A percentile compares a stretch with the other conserved stretches of the same genome.
These are phyloP conservation scores for Klebsormidium nitens DNA, from an alignment of 139 green algal species.

Conservation along the genomic window DNA sequence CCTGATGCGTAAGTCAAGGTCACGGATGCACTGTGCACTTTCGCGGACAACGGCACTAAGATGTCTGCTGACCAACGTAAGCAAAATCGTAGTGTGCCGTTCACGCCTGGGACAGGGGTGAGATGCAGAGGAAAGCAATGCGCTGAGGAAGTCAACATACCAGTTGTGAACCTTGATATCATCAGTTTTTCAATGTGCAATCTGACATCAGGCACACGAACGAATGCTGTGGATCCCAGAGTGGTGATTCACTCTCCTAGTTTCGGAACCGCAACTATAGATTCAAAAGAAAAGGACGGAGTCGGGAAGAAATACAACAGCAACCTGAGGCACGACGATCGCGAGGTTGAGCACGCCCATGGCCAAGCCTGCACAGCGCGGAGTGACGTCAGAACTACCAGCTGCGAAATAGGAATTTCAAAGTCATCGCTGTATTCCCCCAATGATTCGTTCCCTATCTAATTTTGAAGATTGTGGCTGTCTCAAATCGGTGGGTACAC, in stretches of 20 bases:
- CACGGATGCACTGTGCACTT: background rate
- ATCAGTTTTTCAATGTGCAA: no score
- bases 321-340: constrained; percentile 29
- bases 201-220: no score
- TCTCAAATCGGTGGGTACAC: no score
- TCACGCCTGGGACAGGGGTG: background rate
- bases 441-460: no score
- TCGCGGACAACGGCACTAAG: background rate
- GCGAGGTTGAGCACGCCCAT: constrained; percentile 39
- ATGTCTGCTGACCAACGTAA: background rate
- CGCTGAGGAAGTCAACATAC: background rate
- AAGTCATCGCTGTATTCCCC: no score
- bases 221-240: background rate
- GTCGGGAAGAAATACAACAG: background rate
- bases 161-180: background rate
- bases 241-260: background rate
- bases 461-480: no score
- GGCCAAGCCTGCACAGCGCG: constrained; percentile 18
- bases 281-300: background rate
- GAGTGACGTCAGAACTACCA: no score
- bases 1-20: background rate
- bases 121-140: background rate
- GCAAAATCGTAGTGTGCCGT: background rate
- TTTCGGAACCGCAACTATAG: background rate
- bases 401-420: no score